phyloP scores from a whole-genome alignment of 2,329 filamentous ascomycete species.

The Botrytis sinoallii region DNA sequence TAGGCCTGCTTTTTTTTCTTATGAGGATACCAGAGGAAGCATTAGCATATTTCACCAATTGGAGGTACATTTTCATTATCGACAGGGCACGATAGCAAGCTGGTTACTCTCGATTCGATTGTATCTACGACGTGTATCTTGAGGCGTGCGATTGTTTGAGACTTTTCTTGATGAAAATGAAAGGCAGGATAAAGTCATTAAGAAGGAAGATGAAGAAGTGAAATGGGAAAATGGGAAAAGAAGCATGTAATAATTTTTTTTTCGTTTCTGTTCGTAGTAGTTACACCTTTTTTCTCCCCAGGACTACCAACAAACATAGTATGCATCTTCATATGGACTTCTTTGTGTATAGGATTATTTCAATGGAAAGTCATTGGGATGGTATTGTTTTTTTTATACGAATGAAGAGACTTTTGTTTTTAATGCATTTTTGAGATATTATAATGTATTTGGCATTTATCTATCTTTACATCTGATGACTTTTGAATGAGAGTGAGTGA shows the following conservation, averaged over 20 bases:
- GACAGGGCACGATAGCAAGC: conserved; percentile 11
- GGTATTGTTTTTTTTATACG: conserved; percentile 8
- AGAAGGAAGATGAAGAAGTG: conserved; percentile 18
- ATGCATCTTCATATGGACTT: conserved; percentile 14
- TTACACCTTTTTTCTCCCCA: conserved; percentile 22
- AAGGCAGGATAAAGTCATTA: conserved; percentile 15
- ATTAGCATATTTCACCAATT: conserved; percentile 19
- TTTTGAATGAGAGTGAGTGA: neutral
- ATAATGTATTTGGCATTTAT: neutral
- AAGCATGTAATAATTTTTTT: conserved; percentile 32
- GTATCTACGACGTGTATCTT: conserved; percentile 12
- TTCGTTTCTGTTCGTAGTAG: conserved; percentile 23
- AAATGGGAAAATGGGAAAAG: conserved; percentile 18
- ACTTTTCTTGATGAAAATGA: conserved; percentile 18
- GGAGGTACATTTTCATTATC: conserved; percentile 9
- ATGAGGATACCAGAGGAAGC: conserved; percentile 6
- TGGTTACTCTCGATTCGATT: conserved; percentile 14
- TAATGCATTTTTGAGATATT: conserved; percentile 4
- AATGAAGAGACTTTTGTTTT: conserved; percentile 3
- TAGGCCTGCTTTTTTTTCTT: conserved; percentile 1
- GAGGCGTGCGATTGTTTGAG: conserved; percentile 7
- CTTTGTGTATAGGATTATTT: conserved; percentile 27
- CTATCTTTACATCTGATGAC: neutral
- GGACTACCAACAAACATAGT: neutral
- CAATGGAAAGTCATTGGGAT: conserved; percentile 22